Evolutionary conservation across 768 basidiomycete species (phyloP).

Genomic region (Rhodotorula babjevae): DNA sequence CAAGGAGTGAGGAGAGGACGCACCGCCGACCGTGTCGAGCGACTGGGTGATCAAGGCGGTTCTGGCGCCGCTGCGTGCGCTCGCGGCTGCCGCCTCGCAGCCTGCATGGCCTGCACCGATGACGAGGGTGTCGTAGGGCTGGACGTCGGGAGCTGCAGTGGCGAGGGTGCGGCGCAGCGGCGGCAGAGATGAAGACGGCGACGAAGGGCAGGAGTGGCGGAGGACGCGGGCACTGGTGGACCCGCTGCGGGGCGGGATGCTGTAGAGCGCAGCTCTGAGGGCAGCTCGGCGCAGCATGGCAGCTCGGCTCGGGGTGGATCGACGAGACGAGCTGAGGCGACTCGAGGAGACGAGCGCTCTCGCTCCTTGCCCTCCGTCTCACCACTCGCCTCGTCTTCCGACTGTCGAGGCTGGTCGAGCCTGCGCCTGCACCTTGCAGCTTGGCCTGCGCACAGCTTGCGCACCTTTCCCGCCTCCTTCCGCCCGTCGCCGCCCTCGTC

Average conservation of each 20-base stretch:
- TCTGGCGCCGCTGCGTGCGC: conserved; percentile 74
- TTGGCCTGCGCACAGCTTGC: too few species aligned
- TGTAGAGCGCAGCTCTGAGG: conserved; percentile 17
- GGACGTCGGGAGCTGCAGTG: not conserved
- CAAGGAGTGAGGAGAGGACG: not conserved
- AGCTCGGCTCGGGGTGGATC: not conserved
- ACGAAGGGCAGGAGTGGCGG: not conserved
- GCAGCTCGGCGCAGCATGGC: conserved; percentile 4
- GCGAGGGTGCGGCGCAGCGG: conserved; percentile 2
- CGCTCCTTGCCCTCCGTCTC: not conserved
- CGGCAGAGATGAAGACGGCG: not conserved
- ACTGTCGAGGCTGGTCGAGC: too few species aligned
- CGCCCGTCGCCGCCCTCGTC: too few species aligned
- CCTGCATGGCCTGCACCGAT: conserved; percentile 92
- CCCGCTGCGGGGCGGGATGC: conserved; percentile 13
- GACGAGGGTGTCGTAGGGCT: conserved; percentile 50
- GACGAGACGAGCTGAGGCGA: not conserved
- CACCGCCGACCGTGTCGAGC: conserved; percentile 67
- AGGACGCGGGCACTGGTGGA: conserved; percentile 11
- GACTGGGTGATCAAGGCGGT: conserved; percentile 78
- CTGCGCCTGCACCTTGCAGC: not conserved
- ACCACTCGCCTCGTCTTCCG: not conserved
- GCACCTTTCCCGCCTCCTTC: too few species aligned
- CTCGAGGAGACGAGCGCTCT: not conserved
- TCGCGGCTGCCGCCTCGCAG: conserved; percentile 81